phyloP scores from a whole-genome alignment of 768 basidiomycete genomes.

The Candolleomyces efflorescens region DNA sequence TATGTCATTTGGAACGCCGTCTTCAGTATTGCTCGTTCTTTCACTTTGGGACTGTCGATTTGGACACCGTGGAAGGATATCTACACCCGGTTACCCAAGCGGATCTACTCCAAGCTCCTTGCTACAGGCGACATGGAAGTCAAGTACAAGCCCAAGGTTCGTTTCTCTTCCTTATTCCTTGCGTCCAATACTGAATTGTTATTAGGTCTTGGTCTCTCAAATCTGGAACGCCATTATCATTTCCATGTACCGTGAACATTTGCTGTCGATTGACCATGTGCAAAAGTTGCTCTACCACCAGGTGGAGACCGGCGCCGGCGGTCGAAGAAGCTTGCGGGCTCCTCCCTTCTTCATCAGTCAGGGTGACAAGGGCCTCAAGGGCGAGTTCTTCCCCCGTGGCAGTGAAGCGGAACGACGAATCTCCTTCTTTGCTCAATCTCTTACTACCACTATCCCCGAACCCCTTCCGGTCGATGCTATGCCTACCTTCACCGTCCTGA shows the following conservation, averaged over 20 bases:
- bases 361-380: constrained; percentile 73
- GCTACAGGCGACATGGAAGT: constrained; percentile 96
- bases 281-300: constrained; percentile 98
- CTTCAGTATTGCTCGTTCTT: constrained; percentile 83
- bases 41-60: constrained; percentile 88
- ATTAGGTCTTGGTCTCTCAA: constrained; percentile 91
- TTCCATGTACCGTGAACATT: constrained; percentile 98
- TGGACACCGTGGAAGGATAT: constrained; percentile 99
- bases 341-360: constrained; percentile 99
- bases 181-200: not conserved
- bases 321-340: constrained; percentile 87
- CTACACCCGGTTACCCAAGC: constrained; percentile 91
- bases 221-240: constrained; percentile 99
- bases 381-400: constrained; percentile 90
- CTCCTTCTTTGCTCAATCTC: constrained; percentile 97
- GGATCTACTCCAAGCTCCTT: constrained; percentile 93
- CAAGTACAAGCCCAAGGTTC: constrained; percentile 99
- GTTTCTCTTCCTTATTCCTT: constrained; percentile 13
- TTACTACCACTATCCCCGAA: constrained; percentile 92
- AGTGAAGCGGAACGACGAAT: constrained; percentile 97
- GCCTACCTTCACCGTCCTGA: constrained; percentile 98
- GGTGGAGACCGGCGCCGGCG: constrained; percentile 77
- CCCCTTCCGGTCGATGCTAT: constrained; percentile 97
- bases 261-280: constrained; percentile 98
- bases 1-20: constrained; percentile 99